Evolutionary conservation across 2,329 filamentous ascomycete genomes (phyloP).

Genomic region (Myriosclerotinia scirpicola): DNA sequence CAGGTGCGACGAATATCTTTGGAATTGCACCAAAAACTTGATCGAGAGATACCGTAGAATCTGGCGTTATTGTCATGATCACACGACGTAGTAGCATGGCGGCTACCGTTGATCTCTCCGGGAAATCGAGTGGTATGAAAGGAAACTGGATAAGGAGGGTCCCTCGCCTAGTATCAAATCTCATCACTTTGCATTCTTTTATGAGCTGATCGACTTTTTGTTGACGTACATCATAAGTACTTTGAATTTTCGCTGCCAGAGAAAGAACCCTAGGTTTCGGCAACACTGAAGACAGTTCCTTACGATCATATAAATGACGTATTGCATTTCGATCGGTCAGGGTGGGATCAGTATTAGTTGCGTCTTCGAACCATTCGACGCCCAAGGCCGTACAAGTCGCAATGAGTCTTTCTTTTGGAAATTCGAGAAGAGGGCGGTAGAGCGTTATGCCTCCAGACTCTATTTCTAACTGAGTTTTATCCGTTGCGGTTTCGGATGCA

Average conservation of each 20-base stretch:
- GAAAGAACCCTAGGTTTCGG: slow-evolving; percentile 62
- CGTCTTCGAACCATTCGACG: slow-evolving; percentile 79
- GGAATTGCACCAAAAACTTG: slow-evolving; percentile 43
- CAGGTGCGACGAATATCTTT: background rate
- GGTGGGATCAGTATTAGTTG: slow-evolving; percentile 75
- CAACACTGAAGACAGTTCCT: slow-evolving; percentile 68
- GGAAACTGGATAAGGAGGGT: slow-evolving; percentile 36
- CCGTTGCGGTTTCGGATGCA: background rate
- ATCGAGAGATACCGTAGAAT: slow-evolving; percentile 45
- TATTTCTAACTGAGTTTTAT: background rate
- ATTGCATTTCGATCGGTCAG: slow-evolving; percentile 81
- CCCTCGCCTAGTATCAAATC: slow-evolving; percentile 40
- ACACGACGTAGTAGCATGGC: slow-evolving; percentile 49
- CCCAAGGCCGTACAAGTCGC: slow-evolving; percentile 69
- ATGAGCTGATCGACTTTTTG: slow-evolving; percentile 56
- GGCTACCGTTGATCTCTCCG: slow-evolving; percentile 38
- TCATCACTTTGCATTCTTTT: slow-evolving; percentile 44
- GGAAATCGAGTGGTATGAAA: background rate
- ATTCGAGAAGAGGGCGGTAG: slow-evolving; percentile 67
- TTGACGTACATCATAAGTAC: slow-evolving; percentile 48
- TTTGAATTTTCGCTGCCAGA: slow-evolving; percentile 54
- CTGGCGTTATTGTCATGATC: slow-evolving; percentile 50
- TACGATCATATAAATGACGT: slow-evolving; percentile 60
- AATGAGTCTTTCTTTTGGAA: slow-evolving; percentile 71
- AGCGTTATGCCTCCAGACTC: slow-evolving; percentile 67